These are phyloP conservation scores for Fabrea salina DNA, from an alignment of 169 alveolate genomes.

Conservation along the genomic window DNA sequence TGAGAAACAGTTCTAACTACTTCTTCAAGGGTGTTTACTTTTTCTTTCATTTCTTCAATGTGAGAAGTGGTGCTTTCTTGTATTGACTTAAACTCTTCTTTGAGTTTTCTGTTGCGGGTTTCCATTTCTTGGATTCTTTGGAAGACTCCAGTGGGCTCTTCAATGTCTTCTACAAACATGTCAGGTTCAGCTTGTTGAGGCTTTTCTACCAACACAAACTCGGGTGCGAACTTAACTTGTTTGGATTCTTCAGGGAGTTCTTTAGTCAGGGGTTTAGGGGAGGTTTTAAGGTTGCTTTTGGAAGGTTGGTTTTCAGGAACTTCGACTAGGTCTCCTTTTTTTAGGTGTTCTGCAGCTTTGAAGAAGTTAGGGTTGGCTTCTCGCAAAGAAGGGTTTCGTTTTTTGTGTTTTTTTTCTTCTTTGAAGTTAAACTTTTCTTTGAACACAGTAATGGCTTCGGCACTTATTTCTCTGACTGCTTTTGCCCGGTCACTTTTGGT, in stretches of 20 bases:
- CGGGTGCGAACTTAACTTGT: too few relatives aligned
- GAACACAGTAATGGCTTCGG: conserved; percentile 44
- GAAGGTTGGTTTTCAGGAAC: background rate
- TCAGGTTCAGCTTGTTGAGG: too few relatives aligned
- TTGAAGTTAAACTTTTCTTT: too few relatives aligned
- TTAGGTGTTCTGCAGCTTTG: conserved; percentile 36
- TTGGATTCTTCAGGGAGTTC: too few relatives aligned
- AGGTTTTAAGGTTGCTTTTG: too few relatives aligned
- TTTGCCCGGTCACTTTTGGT: conserved; percentile 46
- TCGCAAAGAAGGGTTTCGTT: conserved; percentile 2
- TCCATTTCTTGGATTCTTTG: background rate
- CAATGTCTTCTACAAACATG: background rate
- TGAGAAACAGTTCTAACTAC: conserved; percentile 13
- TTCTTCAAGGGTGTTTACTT: conserved; percentile 21
- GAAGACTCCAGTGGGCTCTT: too few relatives aligned
- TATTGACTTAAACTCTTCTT: background rate
- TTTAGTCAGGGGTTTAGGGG: too few relatives aligned
- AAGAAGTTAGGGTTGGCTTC: conserved; percentile 16
- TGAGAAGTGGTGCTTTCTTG: background rate
- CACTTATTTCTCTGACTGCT: conserved; percentile 54
- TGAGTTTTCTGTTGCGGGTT: background rate
- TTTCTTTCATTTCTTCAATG: background rate
- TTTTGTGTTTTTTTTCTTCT: too few relatives aligned
- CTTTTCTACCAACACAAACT: too few relatives aligned
- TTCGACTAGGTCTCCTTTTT: background rate